Percentiles rank a stretch among this genome's conserved stretches.
Conservation (phyloP, 257 asterid species). For the Asclepias syriaca region DNA sequence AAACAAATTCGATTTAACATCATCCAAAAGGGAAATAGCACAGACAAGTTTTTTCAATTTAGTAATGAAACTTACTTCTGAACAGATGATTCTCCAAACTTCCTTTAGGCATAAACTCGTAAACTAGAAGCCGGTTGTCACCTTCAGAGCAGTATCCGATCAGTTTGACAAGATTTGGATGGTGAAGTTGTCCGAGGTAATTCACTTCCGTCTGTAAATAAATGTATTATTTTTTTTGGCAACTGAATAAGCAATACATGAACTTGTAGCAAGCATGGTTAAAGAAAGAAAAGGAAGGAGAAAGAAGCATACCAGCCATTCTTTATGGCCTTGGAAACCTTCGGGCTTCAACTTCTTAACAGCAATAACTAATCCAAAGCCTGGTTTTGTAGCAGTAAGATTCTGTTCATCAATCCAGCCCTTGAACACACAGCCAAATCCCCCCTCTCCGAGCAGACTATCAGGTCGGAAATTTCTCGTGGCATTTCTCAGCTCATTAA, state of each 20-base stretch:
- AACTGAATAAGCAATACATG: conserved; percentile 2
- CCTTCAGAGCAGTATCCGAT: conserved; percentile 91
- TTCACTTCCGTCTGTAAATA: conserved; percentile 84
- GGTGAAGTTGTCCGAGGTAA: conserved; percentile 91
- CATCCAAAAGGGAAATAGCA: neutral
- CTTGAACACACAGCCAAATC: conserved; percentile 87
- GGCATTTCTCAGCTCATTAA: conserved; percentile 74
- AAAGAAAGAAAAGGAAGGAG: neutral
- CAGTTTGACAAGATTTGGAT: conserved; percentile 83
- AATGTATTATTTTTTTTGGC: neutral
- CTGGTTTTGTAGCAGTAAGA: conserved; percentile 69
- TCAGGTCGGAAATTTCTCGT: conserved; percentile 87
- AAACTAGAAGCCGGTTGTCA: conserved; percentile 80
- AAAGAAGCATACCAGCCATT: conserved; percentile 83
- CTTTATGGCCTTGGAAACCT: conserved; percentile 97
- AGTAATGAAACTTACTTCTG: conserved; percentile 51
- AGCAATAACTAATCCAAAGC: conserved; percentile 89
- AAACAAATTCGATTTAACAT: conserved; percentile 14
- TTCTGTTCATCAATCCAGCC: conserved; percentile 88
- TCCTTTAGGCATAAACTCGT: conserved; percentile 96
- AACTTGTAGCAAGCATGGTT: neutral
- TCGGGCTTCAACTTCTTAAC: conserved; percentile 94
- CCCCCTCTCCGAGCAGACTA: conserved; percentile 97
- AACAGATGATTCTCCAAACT: conserved; percentile 94
- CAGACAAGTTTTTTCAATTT: neutral